Conservation (phyloP, 257 asterid genomes). For the Thymus quinquecostatus region DNA sequence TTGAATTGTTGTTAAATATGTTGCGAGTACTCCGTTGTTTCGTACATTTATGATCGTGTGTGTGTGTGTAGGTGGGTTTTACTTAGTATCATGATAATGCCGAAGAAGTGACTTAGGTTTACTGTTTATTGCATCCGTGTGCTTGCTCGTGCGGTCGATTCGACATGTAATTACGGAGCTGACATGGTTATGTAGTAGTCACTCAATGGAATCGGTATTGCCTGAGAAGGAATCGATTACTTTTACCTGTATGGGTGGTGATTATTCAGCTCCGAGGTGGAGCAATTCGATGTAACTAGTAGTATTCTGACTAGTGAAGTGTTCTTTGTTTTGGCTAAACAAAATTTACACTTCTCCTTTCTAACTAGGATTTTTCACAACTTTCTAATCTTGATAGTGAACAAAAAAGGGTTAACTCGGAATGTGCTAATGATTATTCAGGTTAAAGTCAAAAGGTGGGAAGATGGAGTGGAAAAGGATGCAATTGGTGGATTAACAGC, state of each 20-base stretch:
- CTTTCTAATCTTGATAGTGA: background rate
- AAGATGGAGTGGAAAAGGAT: constrained; percentile 61
- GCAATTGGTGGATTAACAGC: constrained; percentile 67
- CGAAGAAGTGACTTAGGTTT: background rate
- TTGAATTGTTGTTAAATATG: background rate
- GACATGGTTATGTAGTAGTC: background rate
- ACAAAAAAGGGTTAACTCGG: background rate
- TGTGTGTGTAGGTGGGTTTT: background rate
- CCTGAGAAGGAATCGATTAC: background rate
- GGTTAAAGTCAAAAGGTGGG: constrained; percentile 76
- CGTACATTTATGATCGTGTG: background rate
- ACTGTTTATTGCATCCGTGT: constrained; percentile 10
- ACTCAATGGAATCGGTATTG: background rate
- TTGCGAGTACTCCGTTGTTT: background rate
- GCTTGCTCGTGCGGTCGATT: constrained; percentile 6
- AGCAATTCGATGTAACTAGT: background rate
- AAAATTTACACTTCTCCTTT: background rate
- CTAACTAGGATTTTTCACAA: background rate
- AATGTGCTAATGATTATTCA: constrained; percentile 32
- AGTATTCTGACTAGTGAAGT: background rate
- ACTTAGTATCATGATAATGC: background rate
- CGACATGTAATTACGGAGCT: constrained; percentile 7
- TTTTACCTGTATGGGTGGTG: constrained; percentile 8
- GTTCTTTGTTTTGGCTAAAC: background rate
- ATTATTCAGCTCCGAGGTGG: background rate